Percentiles rank a stretch among this genome's conserved stretches.
Conservation (phyloP, 305 asterid species). For the Stenogyne calaminthoides region DNA sequence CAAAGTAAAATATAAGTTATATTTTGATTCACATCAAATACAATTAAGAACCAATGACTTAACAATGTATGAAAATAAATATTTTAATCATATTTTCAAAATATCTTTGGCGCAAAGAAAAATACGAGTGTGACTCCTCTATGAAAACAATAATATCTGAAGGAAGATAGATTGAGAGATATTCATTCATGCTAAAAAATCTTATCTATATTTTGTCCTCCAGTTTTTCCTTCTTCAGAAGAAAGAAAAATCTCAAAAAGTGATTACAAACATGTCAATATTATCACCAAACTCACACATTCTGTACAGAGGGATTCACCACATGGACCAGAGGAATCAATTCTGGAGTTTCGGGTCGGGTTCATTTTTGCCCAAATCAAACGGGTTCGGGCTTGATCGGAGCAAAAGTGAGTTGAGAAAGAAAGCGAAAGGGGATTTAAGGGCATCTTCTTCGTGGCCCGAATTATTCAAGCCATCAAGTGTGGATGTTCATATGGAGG, state of each 20-base stretch:
- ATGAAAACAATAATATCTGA: conserved; percentile 9
- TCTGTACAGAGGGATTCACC: conserved; percentile 62
- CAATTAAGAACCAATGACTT: background rate
- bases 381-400: conserved; percentile 48
- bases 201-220: conserved; percentile 30
- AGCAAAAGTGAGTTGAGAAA: conserved; percentile 38
- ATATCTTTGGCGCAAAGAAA: too few species aligned
- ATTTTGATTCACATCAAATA: background rate
- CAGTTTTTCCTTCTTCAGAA: background rate
- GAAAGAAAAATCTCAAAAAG: background rate
- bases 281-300: conserved; percentile 69
- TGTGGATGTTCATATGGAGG: conserved; percentile 55
- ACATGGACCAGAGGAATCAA: conserved; percentile 35
- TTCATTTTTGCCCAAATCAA: conserved; percentile 36
- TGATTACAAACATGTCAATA: conserved; percentile 49
- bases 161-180: background rate
- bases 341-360: conserved; percentile 36
- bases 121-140: too few species aligned
- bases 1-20: background rate
- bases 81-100: too few species aligned
- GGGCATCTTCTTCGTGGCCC: conserved; percentile 51
- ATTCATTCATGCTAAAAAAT: conserved; percentile 8
- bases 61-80: background rate
- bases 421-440: conserved; percentile 40
- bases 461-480: conserved; percentile 49